phyloP scores from a whole-genome alignment of 2,329 filamentous ascomycete genomes.

The Didymosphaeria variabile region DNA sequence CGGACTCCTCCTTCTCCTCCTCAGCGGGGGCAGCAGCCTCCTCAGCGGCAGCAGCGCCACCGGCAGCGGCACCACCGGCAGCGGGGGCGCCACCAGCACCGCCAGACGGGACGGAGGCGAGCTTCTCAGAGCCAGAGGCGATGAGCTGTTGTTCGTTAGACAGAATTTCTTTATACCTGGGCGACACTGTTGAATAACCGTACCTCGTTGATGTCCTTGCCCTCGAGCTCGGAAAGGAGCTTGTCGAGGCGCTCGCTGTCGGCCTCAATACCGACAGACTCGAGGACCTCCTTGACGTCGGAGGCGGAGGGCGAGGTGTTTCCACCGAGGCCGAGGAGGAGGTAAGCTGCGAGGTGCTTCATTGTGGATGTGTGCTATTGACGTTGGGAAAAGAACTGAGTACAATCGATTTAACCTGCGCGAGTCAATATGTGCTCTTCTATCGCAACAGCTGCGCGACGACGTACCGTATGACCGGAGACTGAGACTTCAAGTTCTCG shows the following conservation, averaged over 20 bases:
- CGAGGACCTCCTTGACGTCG: constrained; percentile 84
- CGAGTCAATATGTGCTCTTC: constrained; percentile 29
- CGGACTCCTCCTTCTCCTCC: constrained; percentile 80
- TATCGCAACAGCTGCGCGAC: neutral
- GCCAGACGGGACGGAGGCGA: constrained; percentile 95
- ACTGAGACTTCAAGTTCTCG: constrained; percentile 97
- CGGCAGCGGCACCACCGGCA: constrained; percentile 71
- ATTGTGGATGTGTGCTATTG: constrained; percentile 70
- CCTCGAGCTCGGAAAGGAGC: constrained; percentile 89
- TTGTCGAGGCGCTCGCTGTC: constrained; percentile 83
- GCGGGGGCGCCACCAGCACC: constrained; percentile 75
- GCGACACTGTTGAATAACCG: constrained; percentile 38
- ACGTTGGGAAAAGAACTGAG: constrained; percentile 71
- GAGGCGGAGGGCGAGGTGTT: constrained; percentile 85
- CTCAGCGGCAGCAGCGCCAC: constrained; percentile 63
- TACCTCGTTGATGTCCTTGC: constrained; percentile 93
- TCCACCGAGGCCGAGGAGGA: constrained; percentile 93
- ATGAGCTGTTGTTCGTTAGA: constrained; percentile 74
- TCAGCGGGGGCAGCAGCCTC: constrained; percentile 69
- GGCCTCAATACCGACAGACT: constrained; percentile 93
- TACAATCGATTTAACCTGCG: constrained; percentile 85
- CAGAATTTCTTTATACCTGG: constrained; percentile 36
- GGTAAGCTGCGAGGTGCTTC: constrained; percentile 99
- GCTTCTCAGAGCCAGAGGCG: constrained; percentile 86
- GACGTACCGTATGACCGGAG: constrained; percentile 90